Base-by-base conservation (phyloP, 805 yeast genomes). In the Blastobotrys chiropterorum region DNA sequence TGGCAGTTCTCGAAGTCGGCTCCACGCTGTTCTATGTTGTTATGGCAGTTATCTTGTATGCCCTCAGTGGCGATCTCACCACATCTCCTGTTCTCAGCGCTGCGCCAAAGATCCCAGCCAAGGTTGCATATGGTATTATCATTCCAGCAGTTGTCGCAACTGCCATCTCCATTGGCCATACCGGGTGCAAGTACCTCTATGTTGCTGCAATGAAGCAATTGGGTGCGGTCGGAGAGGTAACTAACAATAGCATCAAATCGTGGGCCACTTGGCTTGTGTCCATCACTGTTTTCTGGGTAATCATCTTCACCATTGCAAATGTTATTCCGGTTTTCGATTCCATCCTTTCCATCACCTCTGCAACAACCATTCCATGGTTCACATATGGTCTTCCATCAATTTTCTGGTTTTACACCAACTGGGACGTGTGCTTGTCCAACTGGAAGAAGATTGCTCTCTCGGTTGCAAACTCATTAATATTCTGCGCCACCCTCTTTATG, bases 251-350 rank as follows among this genome's bases (percentile, higher is more conserved):
- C 11, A 11, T 26, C 34, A 26, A 26, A 26, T 26, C 34, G 11
- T 81, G 85, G 85, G 46, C 59, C 2, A 67, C 71, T 7, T 80
- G 85, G 85, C 59, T 68, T 3, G 72, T 64, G 0, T 58, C 79
- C 47, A 71, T 77, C 52, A 59, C 68, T 8, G 52, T 58, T 1
- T 67, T 76, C 20, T 81, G 85, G 85, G 61, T 74, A n/a, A 21
- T 74, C 3, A 83, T 83, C 0, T 81, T 78, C 55, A 64, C 79
- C 13, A 69, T 80, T 58, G 84, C 83, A 1, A 82, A 80, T 61
- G 84, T 78, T 30, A 79, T 80, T 59, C 85, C 85, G 15, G 80
- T 81, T 62, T 80, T 80, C 65, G 72, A 79, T 21, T 84, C 80
- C 59, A 64, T 80, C 53, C 68, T 80, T 34, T 73, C 82, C 2